Conservation (phyloP, 164 flowering plant species). For the Annona cherimola region DNA sequence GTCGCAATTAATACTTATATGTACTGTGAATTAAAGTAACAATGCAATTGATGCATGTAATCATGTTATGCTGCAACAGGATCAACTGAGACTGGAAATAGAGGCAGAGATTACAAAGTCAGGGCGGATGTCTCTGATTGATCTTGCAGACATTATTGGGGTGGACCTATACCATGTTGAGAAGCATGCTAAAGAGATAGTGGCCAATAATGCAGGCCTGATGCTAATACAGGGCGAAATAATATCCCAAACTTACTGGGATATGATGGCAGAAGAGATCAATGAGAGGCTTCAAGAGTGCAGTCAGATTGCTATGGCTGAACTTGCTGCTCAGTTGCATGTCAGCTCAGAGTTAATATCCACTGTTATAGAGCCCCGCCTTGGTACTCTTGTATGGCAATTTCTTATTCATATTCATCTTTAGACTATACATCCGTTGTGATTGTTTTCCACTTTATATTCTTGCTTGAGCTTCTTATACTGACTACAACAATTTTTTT, state of each 20-base stretch:
- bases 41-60: neutral
- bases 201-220: conserved; percentile 45
- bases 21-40: conserved; percentile 1
- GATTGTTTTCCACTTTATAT: neutral
- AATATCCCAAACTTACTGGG: conserved; percentile 85
- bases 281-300: conserved; percentile 93
- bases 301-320: conserved; percentile 90
- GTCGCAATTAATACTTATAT: neutral
- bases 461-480: neutral
- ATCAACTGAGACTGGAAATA: conserved; percentile 79
- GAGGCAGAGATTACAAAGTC: conserved; percentile 47
- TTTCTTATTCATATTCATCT: neutral
- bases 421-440: neutral
- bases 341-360: conserved; percentile 71
- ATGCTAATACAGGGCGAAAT: conserved; percentile 90
- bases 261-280: conserved; percentile 74
- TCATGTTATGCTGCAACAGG: conserved; percentile 31
- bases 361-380: conserved; percentile 68
- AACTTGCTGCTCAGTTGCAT: conserved; percentile 75
- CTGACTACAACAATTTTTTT: neutral
- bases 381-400: conserved; percentile 58
- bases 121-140: conserved; percentile 85
- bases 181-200: conserved; percentile 65
- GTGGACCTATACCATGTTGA: conserved; percentile 94
- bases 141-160: conserved; percentile 70